Conservation (phyloP, 1,284 basidiomycete genomes). For the Puccinia hordei region DNA sequence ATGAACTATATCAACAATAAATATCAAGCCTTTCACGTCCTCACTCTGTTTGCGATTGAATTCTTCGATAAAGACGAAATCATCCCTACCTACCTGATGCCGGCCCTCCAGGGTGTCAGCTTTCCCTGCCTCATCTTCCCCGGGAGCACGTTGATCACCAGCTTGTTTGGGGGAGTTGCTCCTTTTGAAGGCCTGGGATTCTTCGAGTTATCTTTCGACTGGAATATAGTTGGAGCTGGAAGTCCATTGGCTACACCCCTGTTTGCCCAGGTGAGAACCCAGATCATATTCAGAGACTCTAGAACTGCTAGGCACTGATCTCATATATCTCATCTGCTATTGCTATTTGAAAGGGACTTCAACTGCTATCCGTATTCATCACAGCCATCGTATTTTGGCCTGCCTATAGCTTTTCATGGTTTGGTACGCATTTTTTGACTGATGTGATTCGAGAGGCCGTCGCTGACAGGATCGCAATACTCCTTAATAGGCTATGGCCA, state of each 20-base stretch:
- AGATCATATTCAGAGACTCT: not conserved
- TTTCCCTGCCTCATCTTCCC: constrained; percentile 28
- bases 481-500: not conserved
- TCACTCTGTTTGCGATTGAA: not conserved
- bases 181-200: constrained; percentile 39
- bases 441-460: not conserved
- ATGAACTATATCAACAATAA: not conserved
- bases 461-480: not conserved
- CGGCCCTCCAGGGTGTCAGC: constrained; percentile 24
- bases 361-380: constrained; percentile 1
- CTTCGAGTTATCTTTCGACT: constrained; percentile 34
- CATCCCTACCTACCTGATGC: constrained; percentile 35
- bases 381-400: constrained; percentile 34
- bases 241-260: not conserved
- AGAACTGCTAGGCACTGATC: not conserved
- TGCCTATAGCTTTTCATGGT: constrained; percentile 32
- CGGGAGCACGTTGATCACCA: constrained; percentile 9
- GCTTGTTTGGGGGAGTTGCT: constrained; percentile 28
- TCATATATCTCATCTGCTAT: not conserved
- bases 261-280: constrained; percentile 4
- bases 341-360: not conserved
- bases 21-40: not conserved
- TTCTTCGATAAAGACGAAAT: constrained; percentile 21
- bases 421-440: not conserved
- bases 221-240: constrained; percentile 27